Evolutionary conservation across 2,329 filamentous ascomycete genomes (phyloP), one percentile per base, ranked within the genome.

Genomic region (Neurospora sp.): DNA sequence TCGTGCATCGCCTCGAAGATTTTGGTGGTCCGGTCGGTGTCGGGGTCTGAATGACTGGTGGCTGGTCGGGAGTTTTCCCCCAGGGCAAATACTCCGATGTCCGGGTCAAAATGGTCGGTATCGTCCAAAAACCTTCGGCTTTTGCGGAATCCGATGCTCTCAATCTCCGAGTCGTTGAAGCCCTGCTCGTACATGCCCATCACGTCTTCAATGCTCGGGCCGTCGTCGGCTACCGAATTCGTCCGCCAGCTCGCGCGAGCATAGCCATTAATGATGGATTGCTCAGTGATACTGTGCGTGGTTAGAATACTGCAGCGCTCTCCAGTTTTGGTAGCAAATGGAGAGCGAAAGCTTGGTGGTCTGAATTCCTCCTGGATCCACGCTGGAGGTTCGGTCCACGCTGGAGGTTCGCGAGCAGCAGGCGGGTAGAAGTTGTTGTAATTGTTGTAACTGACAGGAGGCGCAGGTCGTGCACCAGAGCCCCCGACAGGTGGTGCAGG

Each of bases 251-350:
- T 77, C 58, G 73, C 76, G 68, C 74, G 73, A 66, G 71, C 76
- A 74, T 76, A 76, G 10, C 74, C 75, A 68, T 76, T 76, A 43
- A 78, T 76, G 46, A 76, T 75, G 3, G 74, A 85, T 72, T 83
- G 96, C 52, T 77, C 73, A 6, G 78, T 78, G 81, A 81, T 91
- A 68, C 90, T 84, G 82, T 91, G 96, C 71, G 89, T 88, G 3
- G 93, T 96, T 73, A 90, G 79, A 67, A 96, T 85, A 77, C 93
- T 97, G 78, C 92, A 96, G 72, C 92, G 86, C 77, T 95, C 92
- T 1, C 93, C 11, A 78, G 74, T 2, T 85, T 86, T 33, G 90
- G 93, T 39, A 85, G 85, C 36, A 82, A 84, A 78, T 72, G 88
- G 86, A 15, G 86, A 87, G 69, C 86, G 84, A 75, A 84, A 86